These are phyloP conservation scores for Fusarium haematococcum DNA, from an alignment of 2,329 filamentous ascomycete genomes.

Conservation along the genomic window DNA sequence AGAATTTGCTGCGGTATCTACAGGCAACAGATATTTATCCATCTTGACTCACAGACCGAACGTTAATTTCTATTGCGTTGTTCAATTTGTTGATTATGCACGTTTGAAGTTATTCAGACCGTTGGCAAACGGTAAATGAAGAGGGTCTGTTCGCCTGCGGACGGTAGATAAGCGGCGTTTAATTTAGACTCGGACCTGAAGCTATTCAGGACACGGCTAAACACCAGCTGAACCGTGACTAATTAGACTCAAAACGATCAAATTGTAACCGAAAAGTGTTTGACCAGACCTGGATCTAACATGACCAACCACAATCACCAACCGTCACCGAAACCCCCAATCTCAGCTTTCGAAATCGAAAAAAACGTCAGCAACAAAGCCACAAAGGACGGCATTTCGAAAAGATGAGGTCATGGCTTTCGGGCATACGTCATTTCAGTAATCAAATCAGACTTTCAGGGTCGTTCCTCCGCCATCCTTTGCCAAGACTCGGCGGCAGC, in stretches of 20 bases:
- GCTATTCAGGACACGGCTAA: neutral
- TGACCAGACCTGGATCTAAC: neutral
- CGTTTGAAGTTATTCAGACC: neutral
- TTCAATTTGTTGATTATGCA: neutral
- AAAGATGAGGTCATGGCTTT: slow-evolving; percentile 26
- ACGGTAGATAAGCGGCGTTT: neutral
- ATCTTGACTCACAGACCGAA: neutral
- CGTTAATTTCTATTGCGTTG: neutral
- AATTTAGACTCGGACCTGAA: neutral
- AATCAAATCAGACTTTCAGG: slow-evolving; percentile 33
- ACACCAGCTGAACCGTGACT: neutral
- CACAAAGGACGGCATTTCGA: neutral
- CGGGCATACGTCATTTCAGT: neutral
- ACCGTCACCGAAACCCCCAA: neutral
- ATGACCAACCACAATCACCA: neutral
- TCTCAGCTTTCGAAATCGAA: neutral
- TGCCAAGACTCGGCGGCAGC: slow-evolving; percentile 43
- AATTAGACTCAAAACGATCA: neutral
- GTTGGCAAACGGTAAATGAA: neutral
- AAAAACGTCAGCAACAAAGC: neutral
- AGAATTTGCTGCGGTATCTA: neutral
- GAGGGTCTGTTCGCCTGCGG: neutral
- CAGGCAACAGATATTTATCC: neutral
- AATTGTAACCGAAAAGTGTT: neutral
- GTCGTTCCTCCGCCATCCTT: slow-evolving; percentile 18